Conservation (phyloP, 805 yeast genomes). For the Brettanomyces sp. region DNA sequence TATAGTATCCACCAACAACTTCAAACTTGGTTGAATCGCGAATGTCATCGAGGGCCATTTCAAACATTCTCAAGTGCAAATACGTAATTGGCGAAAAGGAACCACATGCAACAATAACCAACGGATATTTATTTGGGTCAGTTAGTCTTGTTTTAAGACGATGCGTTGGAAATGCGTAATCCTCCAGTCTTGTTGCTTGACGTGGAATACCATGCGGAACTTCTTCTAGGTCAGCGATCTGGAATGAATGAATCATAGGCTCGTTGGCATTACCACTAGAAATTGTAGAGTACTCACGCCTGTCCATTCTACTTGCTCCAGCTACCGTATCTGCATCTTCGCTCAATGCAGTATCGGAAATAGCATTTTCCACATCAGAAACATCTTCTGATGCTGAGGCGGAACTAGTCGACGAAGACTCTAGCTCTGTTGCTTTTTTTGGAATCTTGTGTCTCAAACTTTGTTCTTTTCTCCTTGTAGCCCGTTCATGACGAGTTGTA, state of each 20-base stretch:
- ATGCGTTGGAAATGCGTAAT: constrained; percentile 82
- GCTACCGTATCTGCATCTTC: background rate
- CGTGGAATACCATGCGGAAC: constrained; percentile 91
- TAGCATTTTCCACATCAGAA: background rate
- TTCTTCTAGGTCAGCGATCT: constrained; percentile 91
- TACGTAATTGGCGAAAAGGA: constrained; percentile 95
- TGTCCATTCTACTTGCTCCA: background rate
- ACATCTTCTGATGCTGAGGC: constrained; percentile 13
- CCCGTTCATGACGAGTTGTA: background rate
- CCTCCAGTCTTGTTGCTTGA: constrained; percentile 64
- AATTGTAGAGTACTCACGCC: background rate
- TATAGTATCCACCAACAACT: constrained; percentile 92
- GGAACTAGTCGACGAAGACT: constrained; percentile 35
- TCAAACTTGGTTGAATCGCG: constrained; percentile 89
- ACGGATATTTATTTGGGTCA: constrained; percentile 74
- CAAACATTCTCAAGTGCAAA: constrained; percentile 92
- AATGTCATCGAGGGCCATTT: constrained; percentile 94
- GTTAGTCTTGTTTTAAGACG: constrained; percentile 60
- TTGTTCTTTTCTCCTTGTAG: background rate
- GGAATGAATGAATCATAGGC: constrained; percentile 41
- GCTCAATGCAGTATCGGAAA: background rate
- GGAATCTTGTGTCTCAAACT: constrained; percentile 21
- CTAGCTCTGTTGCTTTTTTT: constrained; percentile 47
- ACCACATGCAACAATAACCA: constrained; percentile 95
- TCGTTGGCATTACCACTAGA: constrained; percentile 14